Evolutionary conservation across 2,329 filamentous ascomycete genomes (phyloP).

Genomic region (Aspergillus sp.): DNA sequence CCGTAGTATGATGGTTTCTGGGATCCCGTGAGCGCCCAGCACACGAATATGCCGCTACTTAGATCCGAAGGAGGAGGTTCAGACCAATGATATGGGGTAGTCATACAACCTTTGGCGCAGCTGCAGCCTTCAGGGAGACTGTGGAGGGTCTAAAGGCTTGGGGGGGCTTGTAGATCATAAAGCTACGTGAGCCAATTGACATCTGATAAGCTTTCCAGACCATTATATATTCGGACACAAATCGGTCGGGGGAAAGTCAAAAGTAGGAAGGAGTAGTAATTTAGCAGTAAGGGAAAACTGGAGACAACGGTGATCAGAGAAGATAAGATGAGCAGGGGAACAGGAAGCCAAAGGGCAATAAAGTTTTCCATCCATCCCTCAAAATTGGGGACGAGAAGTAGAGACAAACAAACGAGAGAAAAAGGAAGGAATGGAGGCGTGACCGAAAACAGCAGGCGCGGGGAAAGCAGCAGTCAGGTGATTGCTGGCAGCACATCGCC

Average conservation of each 20-base stretch:
- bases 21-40: not conserved
- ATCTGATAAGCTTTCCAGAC: not conserved
- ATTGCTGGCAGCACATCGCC: not conserved
- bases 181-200: conserved; percentile 10
- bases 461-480: conserved; percentile 29
- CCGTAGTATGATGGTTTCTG: not conserved
- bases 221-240: not conserved
- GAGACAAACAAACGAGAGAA: not conserved
- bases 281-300: not conserved
- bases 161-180: conserved; percentile 1
- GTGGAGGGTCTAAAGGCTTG: not conserved
- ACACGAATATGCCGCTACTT: not conserved
- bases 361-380: not conserved
- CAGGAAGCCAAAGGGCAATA: not conserved
- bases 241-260: not conserved
- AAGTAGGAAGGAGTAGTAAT: not conserved
- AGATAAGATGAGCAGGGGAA: not conserved
- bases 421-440: not conserved
- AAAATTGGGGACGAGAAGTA: not conserved
- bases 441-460: conserved; percentile 9
- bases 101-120: not conserved
- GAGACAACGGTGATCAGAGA: not conserved
- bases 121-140: not conserved
- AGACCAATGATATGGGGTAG: not conserved
- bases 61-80: not conserved